Evolutionary conservation across 352 stramenopile species (phyloP), one percentile per base, ranked within the genome.

Genomic region (Phytopythium vexans): DNA sequence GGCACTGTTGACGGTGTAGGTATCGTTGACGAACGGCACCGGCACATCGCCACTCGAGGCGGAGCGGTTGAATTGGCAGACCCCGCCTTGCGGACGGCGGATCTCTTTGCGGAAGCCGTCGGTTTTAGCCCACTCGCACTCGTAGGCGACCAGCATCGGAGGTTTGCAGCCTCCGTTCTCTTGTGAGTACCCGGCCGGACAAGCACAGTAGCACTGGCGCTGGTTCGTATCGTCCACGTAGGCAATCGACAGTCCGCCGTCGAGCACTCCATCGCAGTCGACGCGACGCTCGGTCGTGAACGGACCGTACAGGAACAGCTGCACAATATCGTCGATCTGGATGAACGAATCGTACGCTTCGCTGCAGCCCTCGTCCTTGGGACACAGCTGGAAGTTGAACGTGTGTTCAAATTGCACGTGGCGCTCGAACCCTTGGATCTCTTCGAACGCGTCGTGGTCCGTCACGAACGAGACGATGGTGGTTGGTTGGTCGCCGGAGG

Each of bases 231-330:
- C 34, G 49, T 83, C 55, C 1, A 77, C 9, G 44, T 78, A 85
- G 9, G 65, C 70, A 38, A 87, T 70, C 0, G 78, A 74, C 3
- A 89, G 57, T 15, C 75, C 75, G 10, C 52, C 54, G 3, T 53
- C 44, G 27, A 87, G 50, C 10, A 43, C 39, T 6, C 60, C 10
- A 3, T 44, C 54, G 39, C 78, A 89, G 21, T 79, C 41, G 21
- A 80, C 33, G 5, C 60, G 62, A 0, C 74, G 73, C 6, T 58
- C 62, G 38, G 84, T 56, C 8, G 58, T 70, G 58, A 83, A 81
- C 45, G 78, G 75, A 40, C 83, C 84, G 66, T 82, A 87, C 62
- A 85, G 60, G 59, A 82, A 87, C 33, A 87, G 46, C 31, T 87
- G 72, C 5, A 21, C 39, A 12, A 43, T n/a, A n/a, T n/a, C 11